Base-by-base conservation (phyloP, 2,329 filamentous ascomycete species). In the Colletotrichum liaoningense region DNA sequence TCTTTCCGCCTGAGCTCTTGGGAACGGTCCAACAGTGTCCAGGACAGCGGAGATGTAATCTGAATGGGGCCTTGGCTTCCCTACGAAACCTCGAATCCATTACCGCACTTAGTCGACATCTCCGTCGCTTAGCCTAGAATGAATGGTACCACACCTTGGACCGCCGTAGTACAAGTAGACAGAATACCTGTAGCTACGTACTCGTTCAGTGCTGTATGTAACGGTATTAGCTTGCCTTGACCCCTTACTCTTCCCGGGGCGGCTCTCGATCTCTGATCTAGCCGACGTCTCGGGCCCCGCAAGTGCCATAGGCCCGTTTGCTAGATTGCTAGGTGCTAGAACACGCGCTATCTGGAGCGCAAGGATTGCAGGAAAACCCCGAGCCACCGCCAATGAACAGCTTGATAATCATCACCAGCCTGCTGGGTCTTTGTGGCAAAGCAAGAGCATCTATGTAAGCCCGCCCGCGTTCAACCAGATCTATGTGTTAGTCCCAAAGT, bases 261-360 rank as follows among this genome's bases (percentile, higher is more conserved):
- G 60, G 71, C 67, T 73, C 71, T 70, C 71, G 70, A 73, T 73
- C 70, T 73, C 56, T 73, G 67, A 73, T 73, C 70, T 73, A 65
- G 60, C 70, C 70, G 62, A 70, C 49, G 56, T 64, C 70, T 65
- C 60, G 70, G 56, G 67, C 70, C 67, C 70, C 67, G 62, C 67
- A 69, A 60, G 55, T 64, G 56, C 70, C 67, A 69, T 26, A 24
- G 42, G 63, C 60, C 60, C 49, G 55, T 62, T 70, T 38, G 46
- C 57, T 63, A 28, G 57, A 63, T 58, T 38, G 49, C 49, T 11
- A 60, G 58, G 60, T 38, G 49, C 49, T 11, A 60, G 52, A 67
- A 46, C 28, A 63, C 33, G 24, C 30, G 49, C 26, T 63, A 38
- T 30, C 3, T 24, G 30, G 33, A 30, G 33, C 16, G 30, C n/a